Evolutionary conservation across 148 eudicot species (phyloP), one percentile per base, ranked within the genome.

Genomic region (Limonium bicolor): DNA sequence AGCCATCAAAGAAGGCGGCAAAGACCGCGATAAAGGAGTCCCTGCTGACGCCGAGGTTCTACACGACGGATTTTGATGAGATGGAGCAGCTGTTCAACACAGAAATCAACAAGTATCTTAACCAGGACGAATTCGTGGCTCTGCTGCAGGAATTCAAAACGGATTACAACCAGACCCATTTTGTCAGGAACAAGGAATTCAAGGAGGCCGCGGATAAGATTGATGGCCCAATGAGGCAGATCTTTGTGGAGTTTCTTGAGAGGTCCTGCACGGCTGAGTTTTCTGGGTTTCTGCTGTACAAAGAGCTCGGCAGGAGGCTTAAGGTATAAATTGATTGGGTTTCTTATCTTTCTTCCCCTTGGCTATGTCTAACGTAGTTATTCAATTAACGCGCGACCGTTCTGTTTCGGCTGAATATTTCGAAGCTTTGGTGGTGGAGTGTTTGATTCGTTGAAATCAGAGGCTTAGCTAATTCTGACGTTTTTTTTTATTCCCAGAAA

Each of bases 181-280:
- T 90, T 40, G 97, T 90, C 0, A 90, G 97, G 70, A 90, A 84
- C 60, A 84, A 75, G 47, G 97, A 84, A 54, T 90, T 90, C 51
- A 90, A 84, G 53, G 97, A 90, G 47, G 95, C 97, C 56, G 97
- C 97, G 42, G 97, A 90, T 37, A 69, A 77, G 25, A 60, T 90
- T 34, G 56, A 80, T 41, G 95, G 93, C 0, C 87, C 93, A 0
- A 44, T 90, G 6, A 60, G 97, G 4, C 82, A 75, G 56, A 90
- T 90, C 27, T 90, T 90, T 47, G 97, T 90, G 1, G 97, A 90
- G 80, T 90, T 90, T 54, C 59, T 90, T 61, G 95, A 90, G 70
- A 75, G 97, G 71, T 90, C 97, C 52, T 90, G 97, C 51, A 90
- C 97, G 55, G 97, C 97, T 64, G 95, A 84, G 53, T 90, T 90